Evolutionary conservation across 805 yeast species (phyloP).

Genomic region (Naumovozyma dairenensis): DNA sequence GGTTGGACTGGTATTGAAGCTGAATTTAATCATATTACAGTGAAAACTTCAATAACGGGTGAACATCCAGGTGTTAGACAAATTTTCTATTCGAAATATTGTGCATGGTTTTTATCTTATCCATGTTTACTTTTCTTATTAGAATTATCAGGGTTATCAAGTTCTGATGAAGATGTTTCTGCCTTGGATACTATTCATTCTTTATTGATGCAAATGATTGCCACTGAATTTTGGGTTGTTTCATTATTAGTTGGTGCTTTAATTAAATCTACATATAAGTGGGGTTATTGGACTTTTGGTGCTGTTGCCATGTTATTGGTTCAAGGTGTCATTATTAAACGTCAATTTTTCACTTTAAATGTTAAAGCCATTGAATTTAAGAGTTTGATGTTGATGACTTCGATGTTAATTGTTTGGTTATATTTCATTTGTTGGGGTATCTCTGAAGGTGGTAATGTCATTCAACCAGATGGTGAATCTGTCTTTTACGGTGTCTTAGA

Average conservation of each 20-base stretch:
- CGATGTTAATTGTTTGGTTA: conserved; percentile 30
- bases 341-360: conserved; percentile 23
- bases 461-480: conserved; percentile 45
- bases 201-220: conserved; percentile 30
- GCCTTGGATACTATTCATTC: conserved; percentile 5
- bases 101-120: conserved; percentile 40
- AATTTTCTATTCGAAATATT: conserved; percentile 35
- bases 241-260: conserved; percentile 48
- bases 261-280: conserved; percentile 47
- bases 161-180: not conserved
- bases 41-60: conserved; percentile 21
- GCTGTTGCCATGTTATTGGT: conserved; percentile 35
- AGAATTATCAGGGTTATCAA: conserved; percentile 9
- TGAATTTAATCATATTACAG: conserved; percentile 33
- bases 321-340: conserved; percentile 21
- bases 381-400: conserved; percentile 12
- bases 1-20: conserved; percentile 35
- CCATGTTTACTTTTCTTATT: conserved; percentile 31
- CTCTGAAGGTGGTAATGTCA: conserved; percentile 46
- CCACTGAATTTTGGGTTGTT: conserved; percentile 41
- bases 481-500: conserved; percentile 47
- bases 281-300: conserved; percentile 61
- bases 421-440: conserved; percentile 43
- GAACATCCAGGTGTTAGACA: conserved; percentile 30
- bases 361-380: conserved; percentile 10